Evolutionary conservation across 805 yeast genomes (phyloP), one percentile per base, ranked within the genome.

Genomic region (Ogataea angusta): DNA sequence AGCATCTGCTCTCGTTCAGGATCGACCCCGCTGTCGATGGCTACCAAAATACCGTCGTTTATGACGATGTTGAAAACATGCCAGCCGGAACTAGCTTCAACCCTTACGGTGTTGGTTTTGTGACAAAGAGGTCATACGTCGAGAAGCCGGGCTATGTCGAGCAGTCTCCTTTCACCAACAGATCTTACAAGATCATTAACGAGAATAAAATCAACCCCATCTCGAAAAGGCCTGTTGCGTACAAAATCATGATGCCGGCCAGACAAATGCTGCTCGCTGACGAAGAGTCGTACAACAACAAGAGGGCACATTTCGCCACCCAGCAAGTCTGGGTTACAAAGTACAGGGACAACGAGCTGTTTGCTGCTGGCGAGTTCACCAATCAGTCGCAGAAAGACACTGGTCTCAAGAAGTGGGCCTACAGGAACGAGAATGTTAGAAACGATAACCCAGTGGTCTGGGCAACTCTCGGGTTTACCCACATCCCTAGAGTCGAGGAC

Each of bases 341-440:
- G 62, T 82, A 83, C 65, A 67, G 69, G 47, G 93, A 85, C 57
- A 72, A 81, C 57, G 77, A 83, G 64, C 62, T 82, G 54, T 85
- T 71, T 51, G 88, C 90, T 34, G 89, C 90, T 41, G 95, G 95
- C 62, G 91, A 83, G 60, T 84, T 85, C 70, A 85, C 95, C 47
- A 85, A 85, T 66, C 95, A 85, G 68, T 82, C 91, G 12, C 73
- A 74, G 40, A 55, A 30, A 5, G 93, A 85, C 60, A 76, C 84
- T n/a, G 95, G 93, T 57, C 59, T 85, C 32, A 80, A 76, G 21
- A 69, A 60, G 34, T 85, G 89, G 84, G 85, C 86, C 29, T 72
- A 80, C 56, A 82, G 84, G 50, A 63, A 65, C 37, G 89, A 82
- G 45, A 57, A 66, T 25, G 88, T 84, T 28, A 80, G 90, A 75